These are phyloP conservation scores for Diplodia mutila DNA, from an alignment of 2,329 filamentous ascomycete genomes.

Conservation along the genomic window DNA sequence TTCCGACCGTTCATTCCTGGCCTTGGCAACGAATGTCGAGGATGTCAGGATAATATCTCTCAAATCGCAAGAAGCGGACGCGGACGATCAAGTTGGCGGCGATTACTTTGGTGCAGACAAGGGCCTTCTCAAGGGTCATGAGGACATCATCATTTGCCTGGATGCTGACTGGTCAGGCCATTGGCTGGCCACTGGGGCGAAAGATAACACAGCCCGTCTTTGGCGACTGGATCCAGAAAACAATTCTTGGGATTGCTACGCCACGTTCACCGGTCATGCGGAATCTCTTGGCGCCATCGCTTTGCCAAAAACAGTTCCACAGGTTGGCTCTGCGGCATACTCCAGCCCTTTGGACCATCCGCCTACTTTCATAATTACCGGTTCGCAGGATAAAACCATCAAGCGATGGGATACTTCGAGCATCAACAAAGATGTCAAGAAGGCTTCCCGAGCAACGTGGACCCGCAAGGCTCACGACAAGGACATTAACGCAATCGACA, in stretches of 20 bases:
- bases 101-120: constrained; percentile 89
- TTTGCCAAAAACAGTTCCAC: constrained; percentile 71
- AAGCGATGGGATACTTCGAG: constrained; percentile 78
- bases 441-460: constrained; percentile 70
- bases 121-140: constrained; percentile 82
- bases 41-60: constrained; percentile 87
- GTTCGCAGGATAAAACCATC: constrained; percentile 92
- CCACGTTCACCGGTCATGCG: constrained; percentile 85
- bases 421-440: constrained; percentile 48
- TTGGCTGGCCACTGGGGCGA: constrained; percentile 94
- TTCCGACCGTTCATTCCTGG: constrained; percentile 77
- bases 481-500: constrained; percentile 93
- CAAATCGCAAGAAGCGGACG: constrained; percentile 35
- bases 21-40: constrained; percentile 92
- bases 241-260: constrained; percentile 76
- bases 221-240: constrained; percentile 83
- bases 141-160: constrained; percentile 93
- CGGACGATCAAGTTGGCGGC: constrained; percentile 32
- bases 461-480: constrained; percentile 98
- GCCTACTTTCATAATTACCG: constrained; percentile 83
- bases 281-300: constrained; percentile 91
- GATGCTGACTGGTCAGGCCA: constrained; percentile 96
- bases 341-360: constrained; percentile 76
- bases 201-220: constrained; percentile 91
- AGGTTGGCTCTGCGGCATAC: constrained; percentile 70